Conservation (phyloP, 306 rosid species). For the Cicer yamashitae region DNA sequence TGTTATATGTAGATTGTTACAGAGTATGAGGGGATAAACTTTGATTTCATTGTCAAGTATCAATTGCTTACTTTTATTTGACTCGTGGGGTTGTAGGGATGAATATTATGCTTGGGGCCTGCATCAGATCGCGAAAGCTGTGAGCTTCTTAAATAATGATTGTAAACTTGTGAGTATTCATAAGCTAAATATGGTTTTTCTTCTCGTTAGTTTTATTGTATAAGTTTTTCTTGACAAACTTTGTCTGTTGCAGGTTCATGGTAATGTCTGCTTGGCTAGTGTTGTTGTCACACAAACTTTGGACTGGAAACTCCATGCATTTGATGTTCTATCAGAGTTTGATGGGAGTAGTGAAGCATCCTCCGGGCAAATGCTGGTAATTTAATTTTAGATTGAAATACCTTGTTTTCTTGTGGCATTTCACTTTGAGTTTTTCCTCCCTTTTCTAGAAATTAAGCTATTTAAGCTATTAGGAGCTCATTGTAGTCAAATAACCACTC, state of each 20-base stretch:
- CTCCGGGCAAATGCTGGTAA: conserved; percentile 87
- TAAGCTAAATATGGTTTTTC: conserved; percentile 19
- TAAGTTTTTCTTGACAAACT: conserved; percentile 42
- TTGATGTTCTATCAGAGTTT: conserved; percentile 94
- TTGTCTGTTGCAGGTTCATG: conserved; percentile 74
- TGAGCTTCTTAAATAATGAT: conserved; percentile 97
- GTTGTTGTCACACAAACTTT: conserved; percentile 95
- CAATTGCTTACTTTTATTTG: conserved; percentile 12
- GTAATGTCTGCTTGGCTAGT: conserved; percentile 91
- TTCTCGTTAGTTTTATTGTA: conserved; percentile 6
- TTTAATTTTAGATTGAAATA: conserved; percentile 37
- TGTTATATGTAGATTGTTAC: conserved; percentile 22
- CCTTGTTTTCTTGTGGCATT: conserved; percentile 29
- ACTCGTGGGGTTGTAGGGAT: conserved; percentile 65
- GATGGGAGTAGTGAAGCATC: conserved; percentile 78
- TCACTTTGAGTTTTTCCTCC: not conserved
- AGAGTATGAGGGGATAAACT: not conserved
- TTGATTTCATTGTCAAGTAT: conserved; percentile 26
- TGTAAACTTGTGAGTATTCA: conserved; percentile 86
- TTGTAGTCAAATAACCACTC: conserved; percentile 32
- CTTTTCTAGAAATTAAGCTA: conserved; percentile 28
- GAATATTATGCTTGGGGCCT: conserved; percentile 98
- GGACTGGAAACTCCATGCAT: conserved; percentile 99
- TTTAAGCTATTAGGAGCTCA: conserved; percentile 6
- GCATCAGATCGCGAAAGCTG: conserved; percentile 91